Conservation (phyloP, 495 filamentous ascomycete genomes). For the Friedmanniomyces endolithicus region DNA sequence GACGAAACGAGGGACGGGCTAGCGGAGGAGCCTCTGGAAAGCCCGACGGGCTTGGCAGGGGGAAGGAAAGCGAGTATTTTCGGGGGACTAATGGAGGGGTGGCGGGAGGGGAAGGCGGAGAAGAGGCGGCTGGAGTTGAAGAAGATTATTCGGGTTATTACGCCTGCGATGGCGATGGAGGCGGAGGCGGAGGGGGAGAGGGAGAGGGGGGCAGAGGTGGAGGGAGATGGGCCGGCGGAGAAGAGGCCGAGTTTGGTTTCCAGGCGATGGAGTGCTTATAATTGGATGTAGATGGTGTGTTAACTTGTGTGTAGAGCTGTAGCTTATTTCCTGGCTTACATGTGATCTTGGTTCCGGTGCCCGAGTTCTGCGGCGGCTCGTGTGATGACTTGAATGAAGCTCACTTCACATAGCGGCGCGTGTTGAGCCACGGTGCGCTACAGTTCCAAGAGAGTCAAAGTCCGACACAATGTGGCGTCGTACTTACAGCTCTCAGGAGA, state of each 20-base stretch:
- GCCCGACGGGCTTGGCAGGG: background rate
- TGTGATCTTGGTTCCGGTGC: no score
- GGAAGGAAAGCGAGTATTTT: constrained; percentile 9
- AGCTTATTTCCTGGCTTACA: no score
- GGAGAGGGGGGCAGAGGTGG: background rate
- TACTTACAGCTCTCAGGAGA: no score
- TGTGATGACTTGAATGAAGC: no score
- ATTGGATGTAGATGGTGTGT: background rate
- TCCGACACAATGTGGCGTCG: no score
- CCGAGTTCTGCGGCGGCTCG: no score
- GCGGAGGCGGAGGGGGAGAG: background rate
- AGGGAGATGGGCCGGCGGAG: background rate
- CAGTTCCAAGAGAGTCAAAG: no score
- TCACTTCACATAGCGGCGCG: no score
- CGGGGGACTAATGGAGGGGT: constrained; percentile 5
- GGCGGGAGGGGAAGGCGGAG: constrained; percentile 18
- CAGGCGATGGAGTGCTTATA: background rate
- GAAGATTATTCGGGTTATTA: constrained; percentile 16
- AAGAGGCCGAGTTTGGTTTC: background rate
- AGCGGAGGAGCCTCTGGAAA: constrained; percentile 7
- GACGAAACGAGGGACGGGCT: constrained; percentile 3
- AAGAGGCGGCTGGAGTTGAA: constrained; percentile 23
- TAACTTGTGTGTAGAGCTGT: no score
- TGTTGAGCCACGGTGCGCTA: no score
- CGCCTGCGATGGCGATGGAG: background rate